Evolutionary conservation across 2,329 filamentous ascomycete genomes (phyloP), one percentile per base, ranked within the genome.

Genomic region (Emmonsiellopsis sp.): DNA sequence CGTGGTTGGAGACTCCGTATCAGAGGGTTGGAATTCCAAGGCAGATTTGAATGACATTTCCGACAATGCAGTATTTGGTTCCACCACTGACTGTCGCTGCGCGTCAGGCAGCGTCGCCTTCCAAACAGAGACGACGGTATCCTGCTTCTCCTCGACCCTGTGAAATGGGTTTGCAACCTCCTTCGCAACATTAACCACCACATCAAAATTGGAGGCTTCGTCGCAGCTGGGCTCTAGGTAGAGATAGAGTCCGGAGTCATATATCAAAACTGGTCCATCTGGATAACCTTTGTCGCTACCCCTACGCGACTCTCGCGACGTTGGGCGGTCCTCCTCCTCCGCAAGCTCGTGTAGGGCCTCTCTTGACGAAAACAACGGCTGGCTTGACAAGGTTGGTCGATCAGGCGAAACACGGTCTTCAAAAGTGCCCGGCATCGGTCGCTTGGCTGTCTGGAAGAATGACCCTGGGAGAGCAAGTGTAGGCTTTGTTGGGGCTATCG

Each of bases 131-230:
- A 74, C 68, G 36, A 74, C 69, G 5, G 69, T 71, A 34, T 69
- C 65, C 37, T 65, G 64, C 27, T 63, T 63, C 58, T 56, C 63
- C 55, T 56, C 66, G 13, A 58, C 57, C 4, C 55, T 60, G 5
- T 62, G 64, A 60, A 84, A 81, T 1, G 82, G 82, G 58, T 84
- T 84, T 52, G 73, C 74, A 5, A 85, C 81, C 64, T 85, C 82
- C 62, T 82, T 83, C 6, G 82, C 82, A 31, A 85, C 82, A 57
- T 85, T 85, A 57, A 85, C 72, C 17, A 85, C 77, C 2, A 83
- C 80, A 60, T 85, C 82, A 56, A 83, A 85, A 40, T 75, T 68
- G 5, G 74, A 72, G 2, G 80, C 81, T 64, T 84, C 80, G 53
- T 80, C 75, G 5, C 74, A 76, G 2, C 76, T 83, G 0, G 82